Evolutionary conservation across 1,284 basidiomycete species (phyloP).

Genomic region (Naganishia cerealis): DNA sequence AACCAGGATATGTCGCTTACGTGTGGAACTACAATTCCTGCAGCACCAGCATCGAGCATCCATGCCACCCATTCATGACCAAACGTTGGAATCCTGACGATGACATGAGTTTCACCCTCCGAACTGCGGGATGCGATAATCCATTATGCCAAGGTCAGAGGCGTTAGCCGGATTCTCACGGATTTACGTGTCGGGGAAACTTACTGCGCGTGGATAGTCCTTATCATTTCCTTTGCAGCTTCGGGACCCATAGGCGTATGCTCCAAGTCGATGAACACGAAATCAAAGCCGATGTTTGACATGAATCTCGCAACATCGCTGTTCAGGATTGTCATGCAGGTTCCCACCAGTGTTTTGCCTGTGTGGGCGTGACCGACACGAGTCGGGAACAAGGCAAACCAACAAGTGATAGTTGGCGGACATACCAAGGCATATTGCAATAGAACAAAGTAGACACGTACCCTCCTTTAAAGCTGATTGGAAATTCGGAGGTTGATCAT

Average conservation of each 20-base stretch:
- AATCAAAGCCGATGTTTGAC: conserved; percentile 31
- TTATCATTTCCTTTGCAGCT: conserved; percentile 38
- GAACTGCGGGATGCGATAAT: conserved; percentile 9
- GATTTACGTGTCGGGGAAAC: not conserved
- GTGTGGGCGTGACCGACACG: not conserved
- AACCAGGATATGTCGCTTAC: conserved; percentile 30
- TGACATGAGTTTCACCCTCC: conserved; percentile 23
- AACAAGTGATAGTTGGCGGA: not conserved
- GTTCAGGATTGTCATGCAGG: conserved; percentile 20
- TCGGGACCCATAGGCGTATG: conserved; percentile 38
- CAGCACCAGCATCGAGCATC: conserved; percentile 41
- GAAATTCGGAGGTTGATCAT: conserved; percentile 22
- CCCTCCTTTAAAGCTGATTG: conserved; percentile 21
- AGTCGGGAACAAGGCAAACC: not conserved
- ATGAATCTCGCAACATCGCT: conserved; percentile 23
- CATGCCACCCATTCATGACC: conserved; percentile 39
- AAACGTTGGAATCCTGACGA: conserved; percentile 36
- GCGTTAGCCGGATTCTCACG: not conserved
- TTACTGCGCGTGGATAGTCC: conserved; percentile 32
- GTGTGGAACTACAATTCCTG: conserved; percentile 40
- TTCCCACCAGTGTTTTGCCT: conserved; percentile 23
- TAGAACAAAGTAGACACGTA: not conserved
- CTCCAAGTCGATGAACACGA: conserved; percentile 40
- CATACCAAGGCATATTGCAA: not conserved
- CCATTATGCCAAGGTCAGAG: not conserved